Conservation (phyloP, 495 filamentous ascomycete genomes). For the Talaromyces nanjingensis region DNA sequence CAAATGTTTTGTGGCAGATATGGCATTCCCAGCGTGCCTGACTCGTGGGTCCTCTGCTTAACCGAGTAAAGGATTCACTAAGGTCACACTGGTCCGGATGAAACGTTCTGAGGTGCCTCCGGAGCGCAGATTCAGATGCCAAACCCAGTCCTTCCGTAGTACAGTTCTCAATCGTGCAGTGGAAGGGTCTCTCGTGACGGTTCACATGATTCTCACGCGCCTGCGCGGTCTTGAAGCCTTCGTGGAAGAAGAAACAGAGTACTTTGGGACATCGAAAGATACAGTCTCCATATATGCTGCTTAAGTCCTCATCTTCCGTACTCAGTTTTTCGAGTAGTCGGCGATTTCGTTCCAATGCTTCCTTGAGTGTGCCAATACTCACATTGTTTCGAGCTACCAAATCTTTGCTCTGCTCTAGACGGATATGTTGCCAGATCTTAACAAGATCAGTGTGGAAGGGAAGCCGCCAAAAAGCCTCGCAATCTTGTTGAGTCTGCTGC, state of each 20-base stretch:
- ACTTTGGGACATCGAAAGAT: conserved; percentile 34
- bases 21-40: conserved; percentile 1
- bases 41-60: not conserved
- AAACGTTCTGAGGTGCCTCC: conserved; percentile 24
- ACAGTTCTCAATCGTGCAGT: conserved; percentile 25
- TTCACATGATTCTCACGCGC: conserved; percentile 24
- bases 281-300: conserved; percentile 24
- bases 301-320: conserved; percentile 4
- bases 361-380: conserved; percentile 16
- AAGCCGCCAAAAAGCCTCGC: conserved; percentile 10
- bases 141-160: conserved; percentile 26
- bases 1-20: conserved; percentile 15
- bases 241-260: conserved; percentile 35
- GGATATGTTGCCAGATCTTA: conserved; percentile 16
- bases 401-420: conserved; percentile 17
- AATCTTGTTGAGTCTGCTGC: conserved; percentile 1
- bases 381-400: conserved; percentile 16
- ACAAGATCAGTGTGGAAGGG: conserved; percentile 15
- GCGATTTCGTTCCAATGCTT: conserved; percentile 18
- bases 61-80: conserved; percentile 12
- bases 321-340: conserved; percentile 18
- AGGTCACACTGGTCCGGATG: conserved; percentile 17
- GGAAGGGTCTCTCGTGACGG: conserved; percentile 31
- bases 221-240: conserved; percentile 28
- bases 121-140: conserved; percentile 26